Conservation (phyloP, 2,329 filamentous ascomycete genomes). For the Cercospora janseana region DNA sequence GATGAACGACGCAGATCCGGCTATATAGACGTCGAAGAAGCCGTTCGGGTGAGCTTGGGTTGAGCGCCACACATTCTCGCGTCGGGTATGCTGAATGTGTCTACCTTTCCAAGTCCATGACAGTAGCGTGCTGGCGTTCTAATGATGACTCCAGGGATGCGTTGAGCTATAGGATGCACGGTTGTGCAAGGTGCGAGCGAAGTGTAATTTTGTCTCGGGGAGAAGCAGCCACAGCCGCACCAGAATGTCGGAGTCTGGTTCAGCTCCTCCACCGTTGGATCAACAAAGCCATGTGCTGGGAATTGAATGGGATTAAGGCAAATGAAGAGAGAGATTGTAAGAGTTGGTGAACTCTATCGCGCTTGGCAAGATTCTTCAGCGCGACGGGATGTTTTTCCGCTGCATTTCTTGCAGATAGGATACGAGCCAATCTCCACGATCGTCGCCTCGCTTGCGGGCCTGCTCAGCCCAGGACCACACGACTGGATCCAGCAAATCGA, state of each 20-base stretch:
- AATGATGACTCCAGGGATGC: neutral
- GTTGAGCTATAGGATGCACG: neutral
- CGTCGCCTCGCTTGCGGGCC: constrained; percentile 26
- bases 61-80: constrained; percentile 3
- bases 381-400: constrained; percentile 3
- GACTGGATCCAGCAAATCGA: constrained; percentile 36
- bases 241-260: neutral
- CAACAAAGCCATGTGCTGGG: too few species aligned
- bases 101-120: neutral
- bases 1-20: too few species aligned
- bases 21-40: neutral
- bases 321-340: neutral
- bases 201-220: constrained; percentile 10
- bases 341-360: neutral
- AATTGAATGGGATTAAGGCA: too few species aligned
- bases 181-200: constrained; percentile 1
- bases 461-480: constrained; percentile 39
- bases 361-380: neutral
- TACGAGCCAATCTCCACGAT: constrained; percentile 35
- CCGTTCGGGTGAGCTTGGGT: neutral
- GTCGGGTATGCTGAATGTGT: constrained; percentile 1
- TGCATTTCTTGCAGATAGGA: constrained; percentile 26
- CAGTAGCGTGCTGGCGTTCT: neutral
- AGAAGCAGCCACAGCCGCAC: constrained; percentile 11
- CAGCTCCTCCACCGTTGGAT: constrained; percentile 3